phyloP scores from a whole-genome alignment of 768 basidiomycete species.

The Boletus rubroflammeus region DNA sequence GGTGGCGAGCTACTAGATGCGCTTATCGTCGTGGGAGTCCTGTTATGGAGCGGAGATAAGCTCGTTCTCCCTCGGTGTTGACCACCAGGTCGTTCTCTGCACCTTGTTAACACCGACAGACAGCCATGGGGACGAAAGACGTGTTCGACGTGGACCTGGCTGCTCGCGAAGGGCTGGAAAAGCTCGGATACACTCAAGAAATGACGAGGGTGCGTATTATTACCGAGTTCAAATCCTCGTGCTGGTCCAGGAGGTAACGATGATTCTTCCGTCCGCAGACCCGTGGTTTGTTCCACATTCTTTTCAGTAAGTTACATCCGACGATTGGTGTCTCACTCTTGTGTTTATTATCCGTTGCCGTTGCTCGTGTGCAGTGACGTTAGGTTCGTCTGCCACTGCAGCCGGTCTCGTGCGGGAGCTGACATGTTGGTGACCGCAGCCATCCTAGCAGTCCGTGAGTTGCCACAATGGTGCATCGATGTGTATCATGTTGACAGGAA shows the following conservation, averaged over 20 bases:
- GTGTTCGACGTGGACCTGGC: conserved; percentile 19
- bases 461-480: background rate
- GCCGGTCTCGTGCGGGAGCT: background rate
- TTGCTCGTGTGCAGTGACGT: conserved; percentile 37
- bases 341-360: background rate
- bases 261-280: conserved; percentile 29
- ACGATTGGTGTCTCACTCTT: background rate
- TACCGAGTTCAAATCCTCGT: background rate
- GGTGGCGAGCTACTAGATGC: background rate
- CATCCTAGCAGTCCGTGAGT: conserved; percentile 61
- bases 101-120: background rate
- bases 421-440: conserved; percentile 31
- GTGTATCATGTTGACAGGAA: conserved; percentile 1
- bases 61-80: background rate
- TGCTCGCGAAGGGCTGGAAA: conserved; percentile 40
- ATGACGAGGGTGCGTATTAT: conserved; percentile 42
- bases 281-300: conserved; percentile 48
- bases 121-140: conserved; percentile 13
- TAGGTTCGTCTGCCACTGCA: conserved; percentile 34
- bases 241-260: background rate
- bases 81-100: background rate
- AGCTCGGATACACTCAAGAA: conserved; percentile 55
- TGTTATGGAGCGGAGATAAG: background rate
- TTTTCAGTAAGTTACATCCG: conserved; percentile 44
- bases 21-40: background rate